These are phyloP conservation scores for Lactarius tabidus DNA, from an alignment of 768 basidiomycete species.

Conservation along the genomic window DNA sequence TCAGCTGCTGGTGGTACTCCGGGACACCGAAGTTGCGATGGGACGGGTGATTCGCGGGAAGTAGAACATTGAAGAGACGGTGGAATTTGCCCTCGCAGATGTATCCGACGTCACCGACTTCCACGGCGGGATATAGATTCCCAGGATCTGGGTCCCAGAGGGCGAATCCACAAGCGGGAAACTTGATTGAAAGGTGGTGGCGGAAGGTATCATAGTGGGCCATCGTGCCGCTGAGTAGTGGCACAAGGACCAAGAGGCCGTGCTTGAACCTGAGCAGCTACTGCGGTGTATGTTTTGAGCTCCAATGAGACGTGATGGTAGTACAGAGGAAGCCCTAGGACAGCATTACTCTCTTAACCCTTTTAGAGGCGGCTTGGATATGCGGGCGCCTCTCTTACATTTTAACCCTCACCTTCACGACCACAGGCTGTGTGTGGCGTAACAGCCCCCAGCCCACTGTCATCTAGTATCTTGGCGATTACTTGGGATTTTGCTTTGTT, in stretches of 20 bases:
- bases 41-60: neutral
- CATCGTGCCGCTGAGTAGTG: neutral
- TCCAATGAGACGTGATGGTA: neutral
- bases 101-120: neutral
- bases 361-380: too few species aligned
- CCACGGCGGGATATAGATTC: neutral
- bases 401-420: too few species aligned
- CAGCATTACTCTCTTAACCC: too few species aligned
- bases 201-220: neutral
- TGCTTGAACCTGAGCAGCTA: neutral
- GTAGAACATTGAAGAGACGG: neutral
- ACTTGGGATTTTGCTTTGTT: too few species aligned
- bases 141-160: neutral
- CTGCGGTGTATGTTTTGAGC: neutral
- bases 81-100: neutral
- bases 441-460: too few species aligned
- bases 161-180: neutral
- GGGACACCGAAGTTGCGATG: neutral
- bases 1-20: neutral
- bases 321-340: too few species aligned
- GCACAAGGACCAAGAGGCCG: neutral
- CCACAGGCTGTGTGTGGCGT: too few species aligned
- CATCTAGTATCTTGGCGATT: too few species aligned
- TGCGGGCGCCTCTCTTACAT: too few species aligned
- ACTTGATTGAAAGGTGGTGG: neutral